phyloP scores from a whole-genome alignment of 2,329 filamentous ascomycete species.

The Elsinoe batatas region DNA sequence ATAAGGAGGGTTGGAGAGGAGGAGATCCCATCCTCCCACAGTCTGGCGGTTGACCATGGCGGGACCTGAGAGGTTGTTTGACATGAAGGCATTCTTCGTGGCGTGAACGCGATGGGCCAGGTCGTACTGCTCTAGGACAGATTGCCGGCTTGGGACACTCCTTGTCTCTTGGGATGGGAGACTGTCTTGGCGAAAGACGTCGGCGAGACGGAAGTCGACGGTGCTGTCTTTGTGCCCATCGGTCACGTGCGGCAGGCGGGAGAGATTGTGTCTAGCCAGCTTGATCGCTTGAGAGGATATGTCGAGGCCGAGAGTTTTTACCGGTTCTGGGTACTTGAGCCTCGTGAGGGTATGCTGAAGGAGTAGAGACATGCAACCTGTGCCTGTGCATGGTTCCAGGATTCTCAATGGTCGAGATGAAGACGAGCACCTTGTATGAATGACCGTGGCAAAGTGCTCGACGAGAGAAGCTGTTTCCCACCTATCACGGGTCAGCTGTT shows the following conservation, averaged over 20 bases:
- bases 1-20: conserved; percentile 88
- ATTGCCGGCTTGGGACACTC: background rate
- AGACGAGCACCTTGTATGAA: background rate
- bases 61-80: background rate
- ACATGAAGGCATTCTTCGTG: background rate
- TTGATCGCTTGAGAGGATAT: conserved; percentile 55
- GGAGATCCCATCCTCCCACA: conserved; percentile 39
- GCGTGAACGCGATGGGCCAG: too few relatives aligned
- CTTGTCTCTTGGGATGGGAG: background rate
- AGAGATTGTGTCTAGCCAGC: conserved; percentile 54
- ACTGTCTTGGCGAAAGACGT: conserved; percentile 22
- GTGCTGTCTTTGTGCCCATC: background rate
- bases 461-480: conserved; percentile 14
- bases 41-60: too few relatives aligned
- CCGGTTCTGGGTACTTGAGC: conserved; percentile 27
- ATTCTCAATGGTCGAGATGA: conserved; percentile 43
- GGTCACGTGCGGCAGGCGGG: conserved; percentile 13
- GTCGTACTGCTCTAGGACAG: background rate
- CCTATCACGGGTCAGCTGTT: background rate
- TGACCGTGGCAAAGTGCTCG: background rate
- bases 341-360: conserved; percentile 51
- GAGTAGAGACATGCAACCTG: conserved; percentile 78
- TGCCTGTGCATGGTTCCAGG: conserved; percentile 82
- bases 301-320: conserved; percentile 58
- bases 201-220: conserved; percentile 25